phyloP scores from a whole-genome alignment of 2,329 filamentous ascomycete species.

The Calonectria fujianensis region DNA sequence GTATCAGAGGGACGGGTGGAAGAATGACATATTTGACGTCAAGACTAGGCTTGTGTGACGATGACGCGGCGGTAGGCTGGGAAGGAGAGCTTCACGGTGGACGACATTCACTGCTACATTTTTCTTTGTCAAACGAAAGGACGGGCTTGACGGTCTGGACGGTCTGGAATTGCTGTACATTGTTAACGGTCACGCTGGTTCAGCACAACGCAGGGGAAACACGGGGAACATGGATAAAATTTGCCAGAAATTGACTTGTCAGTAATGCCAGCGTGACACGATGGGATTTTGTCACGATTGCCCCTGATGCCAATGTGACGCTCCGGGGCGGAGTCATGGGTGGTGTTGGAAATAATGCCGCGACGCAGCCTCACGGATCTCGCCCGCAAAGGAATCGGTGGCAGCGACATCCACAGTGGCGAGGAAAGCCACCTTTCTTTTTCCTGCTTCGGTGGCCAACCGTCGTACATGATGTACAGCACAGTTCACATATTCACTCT shows the following conservation, averaged over 20 bases:
- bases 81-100: background rate
- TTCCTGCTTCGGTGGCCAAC: background rate
- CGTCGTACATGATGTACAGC: too few relatives aligned
- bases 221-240: background rate
- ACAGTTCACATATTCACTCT: background rate
- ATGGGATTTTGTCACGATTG: constrained; percentile 4
- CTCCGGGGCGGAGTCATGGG: constrained; percentile 1
- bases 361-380: constrained; percentile 24
- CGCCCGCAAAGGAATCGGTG: background rate
- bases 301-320: constrained; percentile 19
- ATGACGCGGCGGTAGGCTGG: constrained; percentile 8
- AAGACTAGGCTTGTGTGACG: constrained; percentile 57
- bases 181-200: background rate
- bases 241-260: constrained; percentile 9
- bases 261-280: background rate
- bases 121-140: background rate
- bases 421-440: background rate
- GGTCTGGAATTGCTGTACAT: background rate
- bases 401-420: constrained; percentile 12
- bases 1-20: constrained; percentile 83
- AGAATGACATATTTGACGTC: constrained; percentile 86
- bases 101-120: constrained; percentile 3
- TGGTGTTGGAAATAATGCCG: constrained; percentile 23
- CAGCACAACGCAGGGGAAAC: background rate
- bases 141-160: background rate